Conservation (phyloP, 257 asterid genomes). For the Solanum appendiculatum region DNA sequence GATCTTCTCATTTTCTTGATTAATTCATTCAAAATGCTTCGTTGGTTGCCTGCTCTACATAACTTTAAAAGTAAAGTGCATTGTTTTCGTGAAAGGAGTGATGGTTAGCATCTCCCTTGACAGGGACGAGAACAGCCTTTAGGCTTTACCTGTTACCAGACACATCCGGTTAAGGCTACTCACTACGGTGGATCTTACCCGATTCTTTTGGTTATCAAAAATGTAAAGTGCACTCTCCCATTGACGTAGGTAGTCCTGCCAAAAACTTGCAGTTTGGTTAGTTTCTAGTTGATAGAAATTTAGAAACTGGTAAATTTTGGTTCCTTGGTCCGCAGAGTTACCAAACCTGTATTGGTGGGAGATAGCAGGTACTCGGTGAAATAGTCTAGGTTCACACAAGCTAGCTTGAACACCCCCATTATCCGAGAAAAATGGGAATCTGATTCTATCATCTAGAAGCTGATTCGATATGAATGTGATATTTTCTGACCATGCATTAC, state of each 20-base stretch:
- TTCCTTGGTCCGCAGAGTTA: neutral
- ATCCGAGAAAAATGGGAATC: neutral
- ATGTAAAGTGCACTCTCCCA: neutral
- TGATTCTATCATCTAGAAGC: neutral
- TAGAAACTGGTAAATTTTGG: neutral
- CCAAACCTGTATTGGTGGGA: neutral
- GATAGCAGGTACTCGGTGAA: neutral
- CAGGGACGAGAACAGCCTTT: neutral
- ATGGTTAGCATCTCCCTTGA: neutral
- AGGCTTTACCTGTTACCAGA: neutral
- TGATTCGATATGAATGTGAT: neutral
- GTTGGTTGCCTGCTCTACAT: no score
- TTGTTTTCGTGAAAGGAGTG: neutral
- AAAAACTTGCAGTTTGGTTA: neutral
- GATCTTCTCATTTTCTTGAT: no score
- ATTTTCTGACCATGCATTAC: neutral
- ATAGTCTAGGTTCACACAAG: neutral
- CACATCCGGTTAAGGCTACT: neutral
- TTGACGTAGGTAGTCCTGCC: neutral
- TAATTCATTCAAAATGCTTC: no score
- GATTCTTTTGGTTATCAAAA: no score
- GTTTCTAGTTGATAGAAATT: neutral
- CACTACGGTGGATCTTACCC: neutral
- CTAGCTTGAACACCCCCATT: neutral
- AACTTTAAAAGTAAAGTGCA: no score